These are phyloP conservation scores for Colletotrichum trifolii DNA, from an alignment of 2,329 filamentous ascomycete genomes.

Conservation along the genomic window DNA sequence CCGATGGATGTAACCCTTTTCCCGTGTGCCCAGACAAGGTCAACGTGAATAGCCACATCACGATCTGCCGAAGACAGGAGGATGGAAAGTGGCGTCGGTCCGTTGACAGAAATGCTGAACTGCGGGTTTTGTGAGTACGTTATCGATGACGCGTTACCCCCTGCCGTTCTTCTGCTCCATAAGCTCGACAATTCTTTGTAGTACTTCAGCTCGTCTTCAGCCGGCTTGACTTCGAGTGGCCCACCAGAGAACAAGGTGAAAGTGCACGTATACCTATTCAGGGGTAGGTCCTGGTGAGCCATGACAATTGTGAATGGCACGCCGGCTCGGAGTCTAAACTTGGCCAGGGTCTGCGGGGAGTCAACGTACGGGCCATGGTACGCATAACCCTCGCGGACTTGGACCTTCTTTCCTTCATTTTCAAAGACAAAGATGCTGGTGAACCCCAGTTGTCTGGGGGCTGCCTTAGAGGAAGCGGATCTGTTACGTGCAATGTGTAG, in stretches of 20 bases:
- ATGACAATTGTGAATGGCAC: conserved; percentile 71
- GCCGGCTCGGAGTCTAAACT: conserved; percentile 61
- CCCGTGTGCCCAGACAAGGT: conserved; percentile 82
- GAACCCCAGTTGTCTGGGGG: conserved; percentile 74
- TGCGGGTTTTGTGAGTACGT: conserved; percentile 90
- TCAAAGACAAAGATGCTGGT: conserved; percentile 89
- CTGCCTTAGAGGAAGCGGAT: conserved; percentile 53
- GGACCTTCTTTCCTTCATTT: conserved; percentile 75
- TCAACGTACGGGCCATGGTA: conserved; percentile 90
- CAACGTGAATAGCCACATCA: conserved; percentile 83
- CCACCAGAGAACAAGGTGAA: conserved; percentile 82
- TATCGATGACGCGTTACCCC: conserved; percentile 82
- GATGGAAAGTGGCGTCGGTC: conserved; percentile 73
- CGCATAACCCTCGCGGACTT: conserved; percentile 76
- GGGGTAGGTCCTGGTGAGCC: conserved; percentile 81
- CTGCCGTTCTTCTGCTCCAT: conserved; percentile 85
- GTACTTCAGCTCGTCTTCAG: conserved; percentile 68
- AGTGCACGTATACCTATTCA: conserved; percentile 83
- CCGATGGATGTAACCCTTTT: conserved; percentile 76
- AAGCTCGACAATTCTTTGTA: conserved; percentile 68
- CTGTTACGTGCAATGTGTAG: conserved; percentile 64
- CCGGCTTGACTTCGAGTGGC: conserved; percentile 70
- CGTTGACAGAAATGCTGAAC: conserved; percentile 73
- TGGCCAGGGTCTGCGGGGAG: conserved; percentile 89
- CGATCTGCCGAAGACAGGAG: conserved; percentile 75